Base-by-base conservation (phyloP, 257 asterid genomes). In the Mitragyna speciosa region DNA sequence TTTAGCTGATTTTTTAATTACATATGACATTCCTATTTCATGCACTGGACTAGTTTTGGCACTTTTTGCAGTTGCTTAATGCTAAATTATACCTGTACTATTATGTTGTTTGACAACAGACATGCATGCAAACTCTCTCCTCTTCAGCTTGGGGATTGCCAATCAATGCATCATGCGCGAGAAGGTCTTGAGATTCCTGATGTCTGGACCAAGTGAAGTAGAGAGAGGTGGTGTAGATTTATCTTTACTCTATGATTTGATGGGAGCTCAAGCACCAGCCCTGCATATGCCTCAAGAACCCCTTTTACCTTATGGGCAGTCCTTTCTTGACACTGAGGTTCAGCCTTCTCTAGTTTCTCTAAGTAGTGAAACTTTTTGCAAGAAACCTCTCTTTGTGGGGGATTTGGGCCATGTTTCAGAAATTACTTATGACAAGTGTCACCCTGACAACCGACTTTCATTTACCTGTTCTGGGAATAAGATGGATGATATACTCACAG, bases 111-210 rank as follows among this genome's bases (percentile, higher is more conserved):
- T 86, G 76, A 75, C 72, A 47, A 78, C 91, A 89, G 98, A 86
- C 58, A 47, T 84, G 63, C 80, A 81, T 64, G 87, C 86, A 59
- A 87, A 82, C 64, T 82, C 89, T 1, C 79, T 77, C 75, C 85
- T 45, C 75, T 85, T 93, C 47, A 83, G 94, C 88, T 81, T 81
- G 68, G 94, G 93, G 79, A 85, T 92, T 78, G 91, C 89, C 0
- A 94, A 91, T 52, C 92, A 89, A 59, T 89, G 89, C 79, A 74
- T 80, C 68, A 83, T 78, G 81, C 92, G 85, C 7, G 97, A 92
- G 83, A 87, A 81, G 79, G 83, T 91, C 83, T 41, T 84, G 89
- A 90, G 92, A 86, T 84, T 87, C 65, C 90, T 96, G 16, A 70
- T 86, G 56, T 89, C 93, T 30, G 88, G 93, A 80, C 87, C 90